A percentile compares a stretch with the other conserved stretches of the same genome.
Conservation (phyloP, 2,329 filamentous ascomycete species). For the Colletotrichum gigasporum region DNA sequence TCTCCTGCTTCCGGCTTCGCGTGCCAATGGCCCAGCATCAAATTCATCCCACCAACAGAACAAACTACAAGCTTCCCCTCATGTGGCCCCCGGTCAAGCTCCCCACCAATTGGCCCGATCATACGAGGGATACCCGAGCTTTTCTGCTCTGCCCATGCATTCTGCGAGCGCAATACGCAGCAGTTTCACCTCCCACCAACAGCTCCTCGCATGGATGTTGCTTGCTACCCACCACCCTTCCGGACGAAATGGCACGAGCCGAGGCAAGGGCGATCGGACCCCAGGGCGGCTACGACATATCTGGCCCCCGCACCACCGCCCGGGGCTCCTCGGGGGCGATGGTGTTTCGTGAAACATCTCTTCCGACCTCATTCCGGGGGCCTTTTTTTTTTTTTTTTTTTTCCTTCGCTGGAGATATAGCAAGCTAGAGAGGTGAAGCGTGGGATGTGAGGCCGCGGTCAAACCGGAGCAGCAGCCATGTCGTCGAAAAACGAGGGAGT, state of each 20-base stretch:
- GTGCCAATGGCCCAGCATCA: background rate
- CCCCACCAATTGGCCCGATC: background rate
- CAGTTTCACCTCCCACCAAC: background rate
- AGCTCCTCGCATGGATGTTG: background rate
- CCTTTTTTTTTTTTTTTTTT: too few species aligned
- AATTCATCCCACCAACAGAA: background rate
- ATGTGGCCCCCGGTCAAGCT: too few species aligned
- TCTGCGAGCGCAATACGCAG: background rate
- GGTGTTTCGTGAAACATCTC: too few species aligned
- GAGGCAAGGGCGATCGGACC: background rate
- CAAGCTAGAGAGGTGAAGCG: too few species aligned
- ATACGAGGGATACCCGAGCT: background rate
- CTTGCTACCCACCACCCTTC: too few species aligned
- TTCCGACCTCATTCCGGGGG: too few species aligned
- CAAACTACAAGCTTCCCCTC: background rate
- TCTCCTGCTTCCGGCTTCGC: background rate
- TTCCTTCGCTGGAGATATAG: too few species aligned
- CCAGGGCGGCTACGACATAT: slow-evolving; percentile 28
- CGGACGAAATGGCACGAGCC: slow-evolving; percentile 4
- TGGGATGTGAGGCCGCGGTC: too few species aligned
- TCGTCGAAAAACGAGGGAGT: background rate
- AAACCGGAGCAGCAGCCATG: background rate
- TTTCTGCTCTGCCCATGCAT: background rate
- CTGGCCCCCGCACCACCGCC: background rate
- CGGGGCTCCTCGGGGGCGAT: too few species aligned